Evolutionary conservation across 2,329 filamentous ascomycete species (phyloP), one percentile per base, ranked within the genome.

Genomic region (Xylaria sp.): DNA sequence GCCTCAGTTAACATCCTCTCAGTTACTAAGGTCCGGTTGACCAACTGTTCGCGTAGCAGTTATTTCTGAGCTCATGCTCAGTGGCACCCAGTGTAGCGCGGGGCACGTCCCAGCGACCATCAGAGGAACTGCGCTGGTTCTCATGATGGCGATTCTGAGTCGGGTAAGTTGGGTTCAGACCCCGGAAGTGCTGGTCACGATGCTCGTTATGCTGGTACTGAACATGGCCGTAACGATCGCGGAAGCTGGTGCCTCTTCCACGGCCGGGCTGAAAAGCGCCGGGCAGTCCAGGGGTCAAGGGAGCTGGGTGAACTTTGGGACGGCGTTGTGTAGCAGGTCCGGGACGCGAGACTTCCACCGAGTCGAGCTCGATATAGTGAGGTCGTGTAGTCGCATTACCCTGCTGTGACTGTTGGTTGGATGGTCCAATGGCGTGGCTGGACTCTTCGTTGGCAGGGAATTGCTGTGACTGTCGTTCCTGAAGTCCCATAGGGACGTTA

Each of bases 11-110:
- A 30, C 23, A 4, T 30, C 23, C 23, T 30, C 23, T 30, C 23
- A 30, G 23, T 30, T 5, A 13, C 58, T 34, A 63, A 2, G 56
- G 61, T 4, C 61, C 61, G 10, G 52, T 51, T 7, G 67, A 61
- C 67, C 69, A 71, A 42, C 69, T 71, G n/a, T 67, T 70, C 5
- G 60, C 67, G 51, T 70, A 70, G 11, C 58, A 62, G 19, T 66
- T 61, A 13, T 67, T 60, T 23, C 59, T 30, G 9, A 64, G 60
- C 55, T 70, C 69, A 6, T 64, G 52, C 30, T 63, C 58, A 0
- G 70, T 70, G 13, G 66, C 63, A 44, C 64, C 69, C 34, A 70
- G 57, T 13, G 67, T 70, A 1, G 67, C 69, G 19, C 69, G 54
- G 3, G 50, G 63, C 23, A 47, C 18, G 10, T 54, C 54, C n/a